Evolutionary conservation across 106 monocot species (phyloP).

Genomic region (Platanthera guangdongensis): DNA sequence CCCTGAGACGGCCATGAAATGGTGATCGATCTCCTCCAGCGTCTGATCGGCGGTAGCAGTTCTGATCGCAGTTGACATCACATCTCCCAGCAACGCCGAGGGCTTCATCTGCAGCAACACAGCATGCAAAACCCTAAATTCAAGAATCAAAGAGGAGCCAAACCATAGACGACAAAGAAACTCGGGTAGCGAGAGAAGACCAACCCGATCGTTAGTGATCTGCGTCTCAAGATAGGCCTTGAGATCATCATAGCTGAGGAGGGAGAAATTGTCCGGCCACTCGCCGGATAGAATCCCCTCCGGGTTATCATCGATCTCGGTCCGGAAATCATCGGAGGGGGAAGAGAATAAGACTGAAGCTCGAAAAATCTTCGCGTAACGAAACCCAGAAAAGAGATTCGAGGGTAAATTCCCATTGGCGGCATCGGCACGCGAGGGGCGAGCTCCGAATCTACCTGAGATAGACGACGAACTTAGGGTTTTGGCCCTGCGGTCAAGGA

Average conservation of each 20-base stretch:
- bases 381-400: background rate
- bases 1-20: conserved; percentile 61
- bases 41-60: conserved; percentile 52
- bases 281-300: conserved; percentile 85
- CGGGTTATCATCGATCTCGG: conserved; percentile 62
- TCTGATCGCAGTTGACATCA: conserved; percentile 57
- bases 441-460: no score
- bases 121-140: background rate
- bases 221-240: conserved; percentile 63
- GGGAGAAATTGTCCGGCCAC: conserved; percentile 79
- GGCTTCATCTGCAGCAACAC: conserved; percentile 28
- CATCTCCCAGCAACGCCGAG: conserved; percentile 36
- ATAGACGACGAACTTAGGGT: background rate
- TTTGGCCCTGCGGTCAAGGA: background rate
- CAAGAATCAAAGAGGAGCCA: background rate
- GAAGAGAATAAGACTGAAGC: background rate
- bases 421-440: background rate
- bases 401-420: no score
- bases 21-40: conserved; percentile 52
- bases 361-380: background rate
- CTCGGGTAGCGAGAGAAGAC: background rate
- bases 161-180: background rate
- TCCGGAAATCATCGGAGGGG: conserved; percentile 12
- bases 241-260: conserved; percentile 75
- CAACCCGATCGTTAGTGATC: conserved; percentile 36